phyloP scores from a whole-genome alignment of 176 grass and related monocot species.

The Tuctoria greenei region DNA sequence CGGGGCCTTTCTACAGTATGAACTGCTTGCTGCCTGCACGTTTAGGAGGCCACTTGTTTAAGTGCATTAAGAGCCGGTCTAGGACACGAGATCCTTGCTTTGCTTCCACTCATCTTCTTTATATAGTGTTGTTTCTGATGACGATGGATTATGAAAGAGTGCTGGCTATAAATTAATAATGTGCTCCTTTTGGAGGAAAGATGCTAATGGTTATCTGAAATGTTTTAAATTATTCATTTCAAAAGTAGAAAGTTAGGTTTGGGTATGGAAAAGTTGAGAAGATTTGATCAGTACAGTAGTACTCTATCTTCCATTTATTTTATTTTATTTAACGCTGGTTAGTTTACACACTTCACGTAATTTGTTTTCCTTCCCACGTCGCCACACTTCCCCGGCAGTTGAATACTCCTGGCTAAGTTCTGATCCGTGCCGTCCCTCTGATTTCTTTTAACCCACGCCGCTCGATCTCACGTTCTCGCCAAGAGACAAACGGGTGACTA shows the following conservation, averaged over 20 bases:
- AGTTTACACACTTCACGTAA: too few relatives aligned
- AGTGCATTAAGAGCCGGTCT: neutral
- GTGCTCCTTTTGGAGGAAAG: slow-evolving; percentile 19
- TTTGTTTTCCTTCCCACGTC: too few relatives aligned
- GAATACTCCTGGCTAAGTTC: neutral
- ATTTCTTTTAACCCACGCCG: neutral
- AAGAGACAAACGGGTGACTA: neutral
- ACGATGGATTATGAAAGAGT: slow-evolving; percentile 13
- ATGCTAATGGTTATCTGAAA: neutral
- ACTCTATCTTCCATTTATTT: too few relatives aligned
- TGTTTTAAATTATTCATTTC: neutral
- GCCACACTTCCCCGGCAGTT: neutral
- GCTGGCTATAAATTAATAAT: slow-evolving; percentile 20
- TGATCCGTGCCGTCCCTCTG: neutral
- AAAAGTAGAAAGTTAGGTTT: slow-evolving; percentile 32
- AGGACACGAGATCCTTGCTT: slow-evolving; percentile 42
- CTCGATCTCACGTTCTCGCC: neutral
- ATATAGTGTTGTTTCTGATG: neutral
- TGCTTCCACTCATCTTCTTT: slow-evolving; percentile 31
- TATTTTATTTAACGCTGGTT: neutral
- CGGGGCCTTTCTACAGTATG: too few relatives aligned
- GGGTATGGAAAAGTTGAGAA: neutral
- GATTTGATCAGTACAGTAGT: neutral
- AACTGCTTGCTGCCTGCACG: too few relatives aligned
- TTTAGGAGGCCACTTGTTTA: too few relatives aligned